Percentiles rank a stretch among this genome's conserved stretches.
Conservation (phyloP, 768 basidiomycete species). For the Clavulina sp. region DNA sequence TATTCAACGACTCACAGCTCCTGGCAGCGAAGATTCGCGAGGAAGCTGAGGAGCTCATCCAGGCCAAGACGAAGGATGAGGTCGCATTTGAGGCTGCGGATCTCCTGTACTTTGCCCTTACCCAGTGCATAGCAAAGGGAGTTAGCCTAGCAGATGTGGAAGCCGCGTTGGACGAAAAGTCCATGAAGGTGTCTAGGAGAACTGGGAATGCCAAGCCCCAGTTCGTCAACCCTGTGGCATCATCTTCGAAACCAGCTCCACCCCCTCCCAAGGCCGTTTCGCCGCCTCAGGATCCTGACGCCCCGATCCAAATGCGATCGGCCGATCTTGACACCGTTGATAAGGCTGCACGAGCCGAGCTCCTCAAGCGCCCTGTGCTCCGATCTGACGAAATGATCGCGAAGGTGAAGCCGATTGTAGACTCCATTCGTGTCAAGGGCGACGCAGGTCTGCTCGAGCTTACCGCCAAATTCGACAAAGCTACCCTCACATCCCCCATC, state of each 20-base stretch:
- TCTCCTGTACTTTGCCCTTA: constrained; percentile 78
- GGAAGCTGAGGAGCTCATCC: constrained; percentile 93
- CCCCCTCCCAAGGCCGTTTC: constrained; percentile 13
- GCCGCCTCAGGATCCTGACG: constrained; percentile 12
- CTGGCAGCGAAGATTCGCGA: constrained; percentile 91
- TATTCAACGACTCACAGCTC: constrained; percentile 71
- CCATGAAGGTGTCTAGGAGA: constrained; percentile 69
- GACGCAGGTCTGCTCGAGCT: constrained; percentile 75
- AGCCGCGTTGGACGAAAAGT: constrained; percentile 64
- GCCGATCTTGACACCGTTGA: constrained; percentile 36
- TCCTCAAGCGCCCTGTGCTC: constrained; percentile 80
- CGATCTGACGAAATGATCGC: constrained; percentile 74
- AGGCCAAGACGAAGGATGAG: constrained; percentile 57
- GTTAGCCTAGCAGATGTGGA: constrained; percentile 75
- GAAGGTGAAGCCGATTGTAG: constrained; percentile 88
- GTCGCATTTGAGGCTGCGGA: constrained; percentile 93
- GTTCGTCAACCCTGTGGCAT: constrained; percentile 20
- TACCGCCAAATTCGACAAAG: constrained; percentile 89
- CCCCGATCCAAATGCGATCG: constrained; percentile 61
- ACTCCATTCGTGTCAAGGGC: constrained; percentile 64
- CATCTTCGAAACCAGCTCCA: constrained; percentile 12
- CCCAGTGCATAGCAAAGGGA: constrained; percentile 67
- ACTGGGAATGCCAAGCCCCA: constrained; percentile 86
- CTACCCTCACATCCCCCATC: constrained; percentile 45
- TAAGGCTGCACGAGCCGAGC: constrained; percentile 36